phyloP scores from a whole-genome alignment of 2,329 filamentous ascomycete genomes.

The Davidsoniella neocaledoniae region DNA sequence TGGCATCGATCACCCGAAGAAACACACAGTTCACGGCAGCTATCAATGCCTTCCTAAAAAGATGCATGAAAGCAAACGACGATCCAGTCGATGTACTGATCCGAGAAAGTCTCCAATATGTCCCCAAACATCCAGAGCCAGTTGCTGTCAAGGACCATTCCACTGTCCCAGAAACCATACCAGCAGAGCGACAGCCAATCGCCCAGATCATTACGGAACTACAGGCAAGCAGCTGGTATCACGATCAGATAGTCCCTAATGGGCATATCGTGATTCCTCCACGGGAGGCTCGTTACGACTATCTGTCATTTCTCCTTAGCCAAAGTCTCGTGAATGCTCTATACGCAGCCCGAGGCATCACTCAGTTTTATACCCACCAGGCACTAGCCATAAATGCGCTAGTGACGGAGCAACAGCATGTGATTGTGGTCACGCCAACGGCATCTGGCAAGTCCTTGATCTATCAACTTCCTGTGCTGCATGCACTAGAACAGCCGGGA shows the following conservation, averaged over 20 bases:
- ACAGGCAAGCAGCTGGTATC: conserved; percentile 72
- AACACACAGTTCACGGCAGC: conserved; percentile 70
- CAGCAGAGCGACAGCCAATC: conserved; percentile 61
- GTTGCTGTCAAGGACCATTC: conserved; percentile 14
- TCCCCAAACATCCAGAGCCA: conserved; percentile 16
- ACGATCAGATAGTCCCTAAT: conserved; percentile 79
- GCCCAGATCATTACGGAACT: conserved; percentile 75
- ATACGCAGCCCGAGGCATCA: conserved; percentile 81
- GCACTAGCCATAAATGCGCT: conserved; percentile 84
- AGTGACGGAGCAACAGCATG: conserved; percentile 55
- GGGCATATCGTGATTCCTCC: conserved; percentile 83
- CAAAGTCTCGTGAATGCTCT: conserved; percentile 90
- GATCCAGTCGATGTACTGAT: conserved; percentile 54
- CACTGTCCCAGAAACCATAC: conserved; percentile 53
- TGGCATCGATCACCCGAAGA: conserved; percentile 61
- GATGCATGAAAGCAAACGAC: conserved; percentile 44
- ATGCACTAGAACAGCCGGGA: conserved; percentile 52
- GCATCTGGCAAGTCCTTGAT: conserved; percentile 97
- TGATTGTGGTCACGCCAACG: conserved; percentile 87
- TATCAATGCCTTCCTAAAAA: conserved; percentile 59
- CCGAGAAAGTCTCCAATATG: conserved; percentile 44
- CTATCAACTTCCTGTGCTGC: conserved; percentile 83
- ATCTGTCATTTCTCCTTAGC: conserved; percentile 71
- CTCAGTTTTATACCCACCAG: conserved; percentile 77
- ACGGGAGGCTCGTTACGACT: conserved; percentile 65